phyloP scores from a whole-genome alignment of 306 rosid species.

The Oemleria cerasiformis region DNA sequence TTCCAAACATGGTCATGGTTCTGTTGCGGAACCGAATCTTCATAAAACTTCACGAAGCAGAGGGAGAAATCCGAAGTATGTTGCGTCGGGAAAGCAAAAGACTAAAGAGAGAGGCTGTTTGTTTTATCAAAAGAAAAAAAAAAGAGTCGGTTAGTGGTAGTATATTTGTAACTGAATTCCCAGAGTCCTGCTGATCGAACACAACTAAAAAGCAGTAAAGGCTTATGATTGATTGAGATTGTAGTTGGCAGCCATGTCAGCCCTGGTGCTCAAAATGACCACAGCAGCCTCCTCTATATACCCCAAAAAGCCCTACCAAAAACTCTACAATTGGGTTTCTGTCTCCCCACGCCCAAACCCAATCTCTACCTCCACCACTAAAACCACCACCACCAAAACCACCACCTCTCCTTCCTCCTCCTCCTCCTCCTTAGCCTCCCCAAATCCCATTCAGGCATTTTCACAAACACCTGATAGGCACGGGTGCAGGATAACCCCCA shows the following conservation, averaged over 20 bases:
- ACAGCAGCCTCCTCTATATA: slow-evolving; percentile 26
- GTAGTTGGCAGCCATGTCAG: slow-evolving; percentile 11
- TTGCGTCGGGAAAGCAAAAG: too few species aligned
- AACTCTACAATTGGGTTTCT: background rate
- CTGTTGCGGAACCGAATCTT: too few species aligned
- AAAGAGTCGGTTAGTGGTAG: too few species aligned
- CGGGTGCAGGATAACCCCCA: slow-evolving; percentile 31
- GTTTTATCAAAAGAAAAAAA: too few species aligned
- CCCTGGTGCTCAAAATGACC: slow-evolving; percentile 25
- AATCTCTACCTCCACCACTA: background rate
- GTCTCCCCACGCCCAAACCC: background rate
- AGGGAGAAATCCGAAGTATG: too few species aligned
- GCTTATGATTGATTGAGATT: background rate
- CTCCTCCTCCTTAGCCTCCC: background rate
- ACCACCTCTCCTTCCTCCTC: background rate
- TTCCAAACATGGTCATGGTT: too few species aligned
- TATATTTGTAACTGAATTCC: too few species aligned
- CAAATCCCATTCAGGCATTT: slow-evolving; percentile 3
- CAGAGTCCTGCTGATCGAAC: background rate
- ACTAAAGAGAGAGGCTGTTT: too few species aligned
- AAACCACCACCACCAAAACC: background rate
- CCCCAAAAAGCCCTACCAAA: slow-evolving; percentile 6
- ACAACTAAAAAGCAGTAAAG: background rate
- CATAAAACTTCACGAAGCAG: too few species aligned
- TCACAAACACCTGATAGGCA: slow-evolving; percentile 9